Conservation (phyloP, 495 filamentous ascomycete species). For the Neurospora discreta region DNA sequence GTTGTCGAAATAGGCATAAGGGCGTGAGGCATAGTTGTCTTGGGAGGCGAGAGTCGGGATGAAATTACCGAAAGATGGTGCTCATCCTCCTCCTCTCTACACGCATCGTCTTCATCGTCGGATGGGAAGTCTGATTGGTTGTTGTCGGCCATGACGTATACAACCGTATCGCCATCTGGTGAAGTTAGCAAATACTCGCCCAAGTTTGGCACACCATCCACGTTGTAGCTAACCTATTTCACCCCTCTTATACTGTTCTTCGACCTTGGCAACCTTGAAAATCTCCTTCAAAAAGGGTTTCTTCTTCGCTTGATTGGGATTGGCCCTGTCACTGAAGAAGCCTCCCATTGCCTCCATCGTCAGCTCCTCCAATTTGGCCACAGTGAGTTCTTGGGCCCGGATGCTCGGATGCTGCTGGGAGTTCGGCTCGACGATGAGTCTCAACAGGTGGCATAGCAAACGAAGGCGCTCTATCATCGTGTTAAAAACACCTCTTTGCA, state of each 20-base stretch:
- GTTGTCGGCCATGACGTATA: constrained; percentile 29
- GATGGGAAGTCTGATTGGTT: constrained; percentile 19
- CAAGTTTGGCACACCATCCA: background rate
- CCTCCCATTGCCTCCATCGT: constrained; percentile 34
- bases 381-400: constrained; percentile 26
- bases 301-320: constrained; percentile 31
- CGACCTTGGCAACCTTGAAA: constrained; percentile 51
- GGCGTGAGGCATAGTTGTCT: constrained; percentile 12
- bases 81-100: constrained; percentile 17
- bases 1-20: constrained; percentile 18
- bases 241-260: constrained; percentile 49
- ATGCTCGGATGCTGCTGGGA: constrained; percentile 27
- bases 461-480: constrained; percentile 43
- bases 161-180: constrained; percentile 26
- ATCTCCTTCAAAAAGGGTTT: constrained; percentile 47
- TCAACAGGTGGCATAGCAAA: constrained; percentile 52
- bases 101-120: constrained; percentile 21
- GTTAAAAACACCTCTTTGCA: background rate
- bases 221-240: constrained; percentile 44
- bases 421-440: constrained; percentile 38
- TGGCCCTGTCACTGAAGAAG: constrained; percentile 34
- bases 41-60: constrained; percentile 15
- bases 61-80: constrained; percentile 3
- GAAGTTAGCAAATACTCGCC: constrained; percentile 3
- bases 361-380: constrained; percentile 34